Evolutionary conservation across 345 rosid species (phyloP).

Genomic region (Corchorus capsularis): DNA sequence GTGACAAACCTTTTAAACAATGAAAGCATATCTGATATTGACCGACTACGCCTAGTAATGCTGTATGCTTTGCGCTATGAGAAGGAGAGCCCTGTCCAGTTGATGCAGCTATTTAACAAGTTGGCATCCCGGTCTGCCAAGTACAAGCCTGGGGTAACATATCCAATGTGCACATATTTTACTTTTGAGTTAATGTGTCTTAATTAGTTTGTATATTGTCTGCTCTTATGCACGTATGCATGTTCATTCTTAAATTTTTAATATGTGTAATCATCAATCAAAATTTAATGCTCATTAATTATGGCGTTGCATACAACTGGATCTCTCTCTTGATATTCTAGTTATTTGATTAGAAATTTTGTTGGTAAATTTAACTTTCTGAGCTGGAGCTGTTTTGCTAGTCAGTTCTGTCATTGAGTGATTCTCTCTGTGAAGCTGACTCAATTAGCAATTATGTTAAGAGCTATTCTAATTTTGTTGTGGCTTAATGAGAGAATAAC

Average conservation of each 20-base stretch:
- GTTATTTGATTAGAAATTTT: slow-evolving; percentile 8
- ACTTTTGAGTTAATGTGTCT: slow-evolving; percentile 17
- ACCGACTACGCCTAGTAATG: slow-evolving; percentile 84
- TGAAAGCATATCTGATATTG: slow-evolving; percentile 85
- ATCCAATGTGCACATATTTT: slow-evolving; percentile 15
- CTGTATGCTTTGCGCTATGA: slow-evolving; percentile 94
- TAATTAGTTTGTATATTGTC: not conserved
- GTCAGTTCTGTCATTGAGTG: not conserved
- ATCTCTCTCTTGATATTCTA: not conserved
- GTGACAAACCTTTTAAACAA: slow-evolving; percentile 82
- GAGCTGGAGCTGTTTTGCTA: not conserved
- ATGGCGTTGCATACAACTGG: not conserved
- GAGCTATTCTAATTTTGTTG: slow-evolving; percentile 7
- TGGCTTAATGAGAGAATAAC: slow-evolving; percentile 8
- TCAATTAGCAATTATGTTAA: not conserved
- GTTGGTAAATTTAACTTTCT: not conserved
- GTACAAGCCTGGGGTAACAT: slow-evolving; percentile 92
- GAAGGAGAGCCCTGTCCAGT: slow-evolving; percentile 95
- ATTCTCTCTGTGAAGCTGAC: slow-evolving; percentile 4
- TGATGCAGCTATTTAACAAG: slow-evolving; percentile 97
- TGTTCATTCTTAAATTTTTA: slow-evolving; percentile 14
- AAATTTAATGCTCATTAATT: not conserved
- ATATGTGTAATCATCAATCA: not conserved
- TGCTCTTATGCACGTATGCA: not conserved
- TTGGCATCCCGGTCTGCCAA: slow-evolving; percentile 84